Conservation (phyloP, 768 basidiomycete genomes). For the Lactarius indigo region DNA sequence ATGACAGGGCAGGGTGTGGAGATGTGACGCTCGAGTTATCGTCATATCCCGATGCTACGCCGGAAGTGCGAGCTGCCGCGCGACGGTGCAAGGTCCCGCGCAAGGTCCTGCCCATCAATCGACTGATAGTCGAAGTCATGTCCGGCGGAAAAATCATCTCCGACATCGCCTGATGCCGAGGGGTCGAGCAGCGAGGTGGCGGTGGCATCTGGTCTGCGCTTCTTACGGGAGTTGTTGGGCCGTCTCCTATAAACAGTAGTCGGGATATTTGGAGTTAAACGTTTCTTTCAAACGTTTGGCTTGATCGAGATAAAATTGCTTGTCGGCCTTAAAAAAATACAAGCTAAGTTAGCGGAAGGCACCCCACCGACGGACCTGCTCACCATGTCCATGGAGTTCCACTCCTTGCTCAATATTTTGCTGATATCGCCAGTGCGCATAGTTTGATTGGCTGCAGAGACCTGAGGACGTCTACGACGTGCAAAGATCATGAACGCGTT, state of each 20-base stretch:
- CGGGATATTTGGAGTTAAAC: conserved; percentile 83
- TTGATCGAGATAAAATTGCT: conserved; percentile 85
- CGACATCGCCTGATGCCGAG: conserved; percentile 32
- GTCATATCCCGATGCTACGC: conserved; percentile 23
- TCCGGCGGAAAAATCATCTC: conserved; percentile 30
- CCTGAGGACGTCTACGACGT: conserved; percentile 74
- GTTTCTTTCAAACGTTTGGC: conserved; percentile 82
- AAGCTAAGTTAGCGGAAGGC: conserved; percentile 9
- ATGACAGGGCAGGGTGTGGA: conserved; percentile 19
- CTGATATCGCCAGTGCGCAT: conserved; percentile 90
- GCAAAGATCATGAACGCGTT: conserved; percentile 96
- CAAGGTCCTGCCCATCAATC: conserved; percentile 34
- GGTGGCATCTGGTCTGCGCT: conserved; percentile 41
- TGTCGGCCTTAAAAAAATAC: conserved; percentile 51
- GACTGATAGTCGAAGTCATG: conserved; percentile 38
- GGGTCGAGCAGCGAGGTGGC: conserved; percentile 33
- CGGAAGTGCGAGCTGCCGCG: conserved; percentile 26
- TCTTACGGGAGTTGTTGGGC: conserved; percentile 82
- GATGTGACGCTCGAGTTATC: conserved; percentile 20
- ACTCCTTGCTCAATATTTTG: conserved; percentile 84
- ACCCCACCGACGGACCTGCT: conserved; percentile 29
- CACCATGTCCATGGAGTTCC: conserved; percentile 76
- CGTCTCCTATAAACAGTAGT: conserved; percentile 87
- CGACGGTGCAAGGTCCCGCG: conserved; percentile 28
- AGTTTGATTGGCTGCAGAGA: conserved; percentile 81